phyloP scores from a whole-genome alignment of 345 rosid genomes.

The Gossypium turneri region DNA sequence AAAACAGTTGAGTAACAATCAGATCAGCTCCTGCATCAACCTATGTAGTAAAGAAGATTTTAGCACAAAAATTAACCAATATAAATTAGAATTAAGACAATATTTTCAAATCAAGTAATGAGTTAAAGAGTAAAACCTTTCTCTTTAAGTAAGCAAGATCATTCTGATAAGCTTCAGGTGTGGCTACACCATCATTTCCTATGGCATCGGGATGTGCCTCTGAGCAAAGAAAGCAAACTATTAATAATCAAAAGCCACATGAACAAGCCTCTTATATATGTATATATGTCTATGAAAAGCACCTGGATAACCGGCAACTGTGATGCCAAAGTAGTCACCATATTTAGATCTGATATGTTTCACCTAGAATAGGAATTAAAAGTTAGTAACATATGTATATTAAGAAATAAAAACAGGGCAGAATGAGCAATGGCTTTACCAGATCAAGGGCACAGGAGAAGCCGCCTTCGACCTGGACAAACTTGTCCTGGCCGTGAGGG shows the following conservation, averaged over 20 bases:
- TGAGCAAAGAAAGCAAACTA: conserved; percentile 17
- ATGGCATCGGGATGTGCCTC: conserved; percentile 97
- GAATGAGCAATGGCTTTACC: conserved; percentile 25
- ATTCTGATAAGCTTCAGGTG: conserved; percentile 62
- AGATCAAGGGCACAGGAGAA: conserved; percentile 94
- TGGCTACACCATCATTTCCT: conserved; percentile 61
- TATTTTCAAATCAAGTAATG: not conserved
- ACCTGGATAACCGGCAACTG: conserved; percentile 99
- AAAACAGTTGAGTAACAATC: conserved; percentile 78
- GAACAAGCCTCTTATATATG: not conserved
- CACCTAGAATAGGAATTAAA: conserved; percentile 39
- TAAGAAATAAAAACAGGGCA: not conserved
- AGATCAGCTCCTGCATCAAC: conserved; percentile 98
- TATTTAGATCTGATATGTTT: conserved; percentile 68
- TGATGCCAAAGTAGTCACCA: conserved; percentile 89
- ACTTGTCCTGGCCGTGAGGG: conserved; percentile 96
- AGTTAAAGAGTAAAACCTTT: conserved; percentile 42
- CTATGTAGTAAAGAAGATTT: conserved; percentile 31
- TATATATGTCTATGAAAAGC: not conserved
- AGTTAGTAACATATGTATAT: not conserved
- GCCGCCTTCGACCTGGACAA: conserved; percentile 91
- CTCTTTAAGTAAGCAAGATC: conserved; percentile 88
- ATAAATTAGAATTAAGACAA: not conserved
- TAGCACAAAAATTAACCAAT: conserved; percentile 11
- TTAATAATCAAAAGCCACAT: not conserved